phyloP scores from a whole-genome alignment of 2,329 filamentous ascomycete genomes.

The Fusarium acutatum region DNA sequence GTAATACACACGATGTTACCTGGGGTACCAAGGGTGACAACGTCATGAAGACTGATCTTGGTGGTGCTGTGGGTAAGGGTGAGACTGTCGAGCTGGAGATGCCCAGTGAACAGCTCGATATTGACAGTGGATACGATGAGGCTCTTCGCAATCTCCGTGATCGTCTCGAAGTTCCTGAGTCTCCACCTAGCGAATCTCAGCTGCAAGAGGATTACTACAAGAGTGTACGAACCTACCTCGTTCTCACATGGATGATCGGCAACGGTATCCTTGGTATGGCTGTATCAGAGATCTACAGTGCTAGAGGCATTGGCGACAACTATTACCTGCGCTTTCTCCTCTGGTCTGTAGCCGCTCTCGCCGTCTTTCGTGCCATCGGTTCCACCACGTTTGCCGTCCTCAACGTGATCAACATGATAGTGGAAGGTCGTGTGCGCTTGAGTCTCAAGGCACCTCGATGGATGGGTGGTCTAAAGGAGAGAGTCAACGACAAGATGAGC shows the following conservation, averaged over 20 bases:
- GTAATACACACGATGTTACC: constrained; percentile 44
- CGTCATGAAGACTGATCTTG: constrained; percentile 89
- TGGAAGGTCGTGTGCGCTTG: constrained; percentile 80
- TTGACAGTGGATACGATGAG: constrained; percentile 97
- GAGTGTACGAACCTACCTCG: constrained; percentile 97
- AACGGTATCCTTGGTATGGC: constrained; percentile 96
- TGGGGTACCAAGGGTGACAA: constrained; percentile 91
- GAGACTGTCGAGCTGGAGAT: constrained; percentile 94
- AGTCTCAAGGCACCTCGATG: constrained; percentile 64
- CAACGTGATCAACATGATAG: constrained; percentile 82
- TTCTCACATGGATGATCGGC: constrained; percentile 90
- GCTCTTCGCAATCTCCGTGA: constrained; percentile 95
- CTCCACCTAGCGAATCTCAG: constrained; percentile 75
- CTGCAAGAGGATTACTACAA: constrained; percentile 99
- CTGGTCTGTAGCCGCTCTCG: constrained; percentile 87
- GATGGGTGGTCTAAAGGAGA: constrained; percentile 55
- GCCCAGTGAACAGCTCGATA: constrained; percentile 97
- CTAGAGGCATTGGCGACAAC: constrained; percentile 78
- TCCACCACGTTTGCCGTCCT: constrained; percentile 83
- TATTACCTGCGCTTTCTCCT: constrained; percentile 92
- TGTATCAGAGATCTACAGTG: constrained; percentile 84
- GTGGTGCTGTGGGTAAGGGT: constrained; percentile 80
- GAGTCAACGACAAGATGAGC: constrained; percentile 59
- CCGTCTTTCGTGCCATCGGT: constrained; percentile 87
- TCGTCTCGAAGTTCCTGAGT: constrained; percentile 79